Base-by-base conservation (phyloP, 1,139 yeast genomes). In the Pichia sp. region DNA sequence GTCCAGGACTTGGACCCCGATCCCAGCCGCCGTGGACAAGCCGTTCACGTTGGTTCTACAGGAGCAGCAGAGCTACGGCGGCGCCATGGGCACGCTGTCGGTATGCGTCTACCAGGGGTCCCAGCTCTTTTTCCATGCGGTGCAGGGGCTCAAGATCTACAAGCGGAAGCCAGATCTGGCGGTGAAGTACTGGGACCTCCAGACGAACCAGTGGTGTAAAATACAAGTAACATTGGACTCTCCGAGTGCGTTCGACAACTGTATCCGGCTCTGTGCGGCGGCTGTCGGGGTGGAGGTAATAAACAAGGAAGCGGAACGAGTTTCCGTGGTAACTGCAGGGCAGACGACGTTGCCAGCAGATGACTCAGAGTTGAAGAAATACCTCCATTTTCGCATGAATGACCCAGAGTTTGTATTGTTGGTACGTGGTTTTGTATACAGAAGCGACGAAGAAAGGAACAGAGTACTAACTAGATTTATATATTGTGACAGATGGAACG, bases 401-500 rank as follows among this genome's bases (percentile, higher is more conserved):
- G 38, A 46, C n/a, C 48, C 48, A 12, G 38, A 46, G n/a, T 46
- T 46, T 46, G 36, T 31, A n/a, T 31, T 30, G 31, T 46, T 46
- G 40, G 48, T 46, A 46, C 14, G 48, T 38, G 16, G 41, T 8
- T 38, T 14, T 38, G 41, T 14, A 5, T 14, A 38, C 7, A 12
- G 41, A 38, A 38, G 17, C 16, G 9, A 4, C 9, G 41, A 38
- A 38, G 7, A 10, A 38, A 38, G 9, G 41, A 36, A 14, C 41
- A 8, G 17, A 38, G 3, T 38, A 38, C 41, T 38, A 38, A 38
- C 27, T n/a, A 16, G 12, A 17, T n/a, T 12, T 34, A n/a, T 24
- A 42, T 42, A 12, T 3, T 12, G 27, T 41, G 24, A 43, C 38
- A 43, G 51, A 43, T 49, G 51, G 51, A 49, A 33, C 16, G 42